These are phyloP conservation scores for Polychaeton citri DNA, from an alignment of 2,329 filamentous ascomycete genomes.

Conservation along the genomic window DNA sequence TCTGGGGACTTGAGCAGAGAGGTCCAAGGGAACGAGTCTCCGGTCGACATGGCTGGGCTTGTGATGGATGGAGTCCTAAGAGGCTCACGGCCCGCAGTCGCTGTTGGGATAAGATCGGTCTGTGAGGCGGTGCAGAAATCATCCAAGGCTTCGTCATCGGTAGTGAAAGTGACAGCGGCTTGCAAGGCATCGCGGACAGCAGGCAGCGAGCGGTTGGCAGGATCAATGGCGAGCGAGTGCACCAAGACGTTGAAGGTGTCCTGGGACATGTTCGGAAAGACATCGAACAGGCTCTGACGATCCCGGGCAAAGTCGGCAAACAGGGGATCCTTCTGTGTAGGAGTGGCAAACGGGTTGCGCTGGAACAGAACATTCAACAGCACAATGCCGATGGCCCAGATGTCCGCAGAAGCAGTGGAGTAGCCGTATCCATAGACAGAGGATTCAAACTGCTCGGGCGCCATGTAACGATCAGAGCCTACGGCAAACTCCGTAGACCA, in stretches of 20 bases:
- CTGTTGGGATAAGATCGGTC: constrained; percentile 55
- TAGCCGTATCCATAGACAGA: constrained; percentile 60
- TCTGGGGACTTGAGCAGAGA: constrained; percentile 68
- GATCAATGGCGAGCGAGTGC: constrained; percentile 83
- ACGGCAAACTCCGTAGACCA: constrained; percentile 92
- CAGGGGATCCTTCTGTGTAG: constrained; percentile 77
- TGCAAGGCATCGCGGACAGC: constrained; percentile 66
- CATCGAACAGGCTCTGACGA: constrained; percentile 91
- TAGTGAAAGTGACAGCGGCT: constrained; percentile 81
- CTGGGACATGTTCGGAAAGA: constrained; percentile 97
- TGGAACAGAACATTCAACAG: constrained; percentile 93
- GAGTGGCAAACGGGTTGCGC: constrained; percentile 86
- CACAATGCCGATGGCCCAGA: constrained; percentile 96
- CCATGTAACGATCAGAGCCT: constrained; percentile 98
- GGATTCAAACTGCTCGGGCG: constrained; percentile 93
- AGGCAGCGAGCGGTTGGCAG: constrained; percentile 69
- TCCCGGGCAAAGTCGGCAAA: constrained; percentile 90
- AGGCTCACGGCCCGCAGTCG: constrained; percentile 79
- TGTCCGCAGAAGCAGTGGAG: constrained; percentile 81
- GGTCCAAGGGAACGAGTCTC: constrained; percentile 84
- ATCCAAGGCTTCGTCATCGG: constrained; percentile 77
- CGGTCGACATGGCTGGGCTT: constrained; percentile 63
- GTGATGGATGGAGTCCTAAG: constrained; percentile 91
- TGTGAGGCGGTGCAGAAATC: constrained; percentile 78
- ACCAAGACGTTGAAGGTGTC: constrained; percentile 92